These are phyloP conservation scores for Xeromyces bisporus DNA, from an alignment of 495 filamentous ascomycete species.

Conservation along the genomic window DNA sequence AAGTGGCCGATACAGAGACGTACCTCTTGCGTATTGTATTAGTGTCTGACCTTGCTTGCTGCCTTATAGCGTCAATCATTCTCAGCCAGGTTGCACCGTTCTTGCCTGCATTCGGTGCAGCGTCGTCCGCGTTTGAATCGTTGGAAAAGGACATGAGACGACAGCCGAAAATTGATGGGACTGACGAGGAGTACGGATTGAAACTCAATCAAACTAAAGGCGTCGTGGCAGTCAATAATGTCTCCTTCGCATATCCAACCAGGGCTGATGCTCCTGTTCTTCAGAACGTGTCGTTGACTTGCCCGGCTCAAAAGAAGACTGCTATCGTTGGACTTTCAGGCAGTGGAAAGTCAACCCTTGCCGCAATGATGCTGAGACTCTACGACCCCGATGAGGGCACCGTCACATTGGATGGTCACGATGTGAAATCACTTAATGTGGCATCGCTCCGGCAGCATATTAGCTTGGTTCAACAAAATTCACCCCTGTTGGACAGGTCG, in stretches of 20 bases:
- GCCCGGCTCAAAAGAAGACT: constrained; percentile 41
- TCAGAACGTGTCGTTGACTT: constrained; percentile 30
- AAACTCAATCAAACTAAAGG: constrained; percentile 22
- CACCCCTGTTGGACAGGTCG: constrained; percentile 44
- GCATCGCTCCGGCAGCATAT: constrained; percentile 38
- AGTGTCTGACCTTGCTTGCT: constrained; percentile 4
- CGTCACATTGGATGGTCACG: constrained; percentile 35
- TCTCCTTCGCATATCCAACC: constrained; percentile 46
- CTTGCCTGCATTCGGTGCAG: constrained; percentile 39
- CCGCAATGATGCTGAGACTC: constrained; percentile 35
- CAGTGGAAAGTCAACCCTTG: constrained; percentile 56
- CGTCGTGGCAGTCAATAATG: constrained; percentile 32
- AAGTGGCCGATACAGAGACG: constrained; percentile 4
- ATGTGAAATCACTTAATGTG: constrained; percentile 38
- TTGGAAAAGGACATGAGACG: constrained; percentile 36
- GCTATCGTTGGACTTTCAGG: constrained; percentile 55
- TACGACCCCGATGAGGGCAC: constrained; percentile 28
- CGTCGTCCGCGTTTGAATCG: constrained; percentile 35
- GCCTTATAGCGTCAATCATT: constrained; percentile 35
- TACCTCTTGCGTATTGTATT: background rate
- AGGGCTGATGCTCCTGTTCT: constrained; percentile 39
- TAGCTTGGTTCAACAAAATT: constrained; percentile 51
- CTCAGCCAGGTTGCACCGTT: constrained; percentile 49
- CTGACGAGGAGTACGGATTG: constrained; percentile 14
- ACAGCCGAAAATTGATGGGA: constrained; percentile 31